These are phyloP conservation scores for Drechslerella dactyloides DNA, from an alignment of 2,329 filamentous ascomycete genomes.

Conservation along the genomic window DNA sequence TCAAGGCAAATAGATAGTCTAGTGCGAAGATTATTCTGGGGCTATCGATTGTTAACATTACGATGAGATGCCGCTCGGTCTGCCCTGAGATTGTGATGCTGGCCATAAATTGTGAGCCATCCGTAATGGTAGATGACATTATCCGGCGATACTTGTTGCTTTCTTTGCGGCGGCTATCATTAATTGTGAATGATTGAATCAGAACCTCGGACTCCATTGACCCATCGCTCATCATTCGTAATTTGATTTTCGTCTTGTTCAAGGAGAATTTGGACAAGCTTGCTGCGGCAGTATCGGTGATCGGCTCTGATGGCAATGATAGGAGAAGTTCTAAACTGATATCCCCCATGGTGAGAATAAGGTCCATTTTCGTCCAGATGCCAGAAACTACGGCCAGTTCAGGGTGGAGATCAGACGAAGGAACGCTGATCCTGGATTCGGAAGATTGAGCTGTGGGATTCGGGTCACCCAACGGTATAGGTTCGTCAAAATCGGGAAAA, in stretches of 20 bases:
- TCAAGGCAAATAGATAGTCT: slow-evolving; percentile 90
- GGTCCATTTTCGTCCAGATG: slow-evolving; percentile 89
- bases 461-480: slow-evolving; percentile 60
- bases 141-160: slow-evolving; percentile 97
- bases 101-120: slow-evolving; percentile 97
- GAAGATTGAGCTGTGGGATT: slow-evolving; percentile 57
- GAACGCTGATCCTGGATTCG: slow-evolving; percentile 55
- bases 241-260: slow-evolving; percentile 88
- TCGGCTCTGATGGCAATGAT: slow-evolving; percentile 74
- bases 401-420: slow-evolving; percentile 65
- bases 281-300: slow-evolving; percentile 76
- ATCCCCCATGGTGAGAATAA: slow-evolving; percentile 86
- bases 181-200: slow-evolving; percentile 91
- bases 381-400: slow-evolving; percentile 73
- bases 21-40: slow-evolving; percentile 92
- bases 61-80: slow-evolving; percentile 79
- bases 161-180: slow-evolving; percentile 85
- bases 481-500: slow-evolving; percentile 61
- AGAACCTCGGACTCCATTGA: slow-evolving; percentile 91
- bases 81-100: slow-evolving; percentile 91
- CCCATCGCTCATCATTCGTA: slow-evolving; percentile 88
- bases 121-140: slow-evolving; percentile 95
- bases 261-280: slow-evolving; percentile 93
- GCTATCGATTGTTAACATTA: slow-evolving; percentile 91
- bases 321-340: slow-evolving; percentile 87